Base-by-base conservation (phyloP, 2,329 filamentous ascomycete genomes). In the Aspergillus ruber region DNA sequence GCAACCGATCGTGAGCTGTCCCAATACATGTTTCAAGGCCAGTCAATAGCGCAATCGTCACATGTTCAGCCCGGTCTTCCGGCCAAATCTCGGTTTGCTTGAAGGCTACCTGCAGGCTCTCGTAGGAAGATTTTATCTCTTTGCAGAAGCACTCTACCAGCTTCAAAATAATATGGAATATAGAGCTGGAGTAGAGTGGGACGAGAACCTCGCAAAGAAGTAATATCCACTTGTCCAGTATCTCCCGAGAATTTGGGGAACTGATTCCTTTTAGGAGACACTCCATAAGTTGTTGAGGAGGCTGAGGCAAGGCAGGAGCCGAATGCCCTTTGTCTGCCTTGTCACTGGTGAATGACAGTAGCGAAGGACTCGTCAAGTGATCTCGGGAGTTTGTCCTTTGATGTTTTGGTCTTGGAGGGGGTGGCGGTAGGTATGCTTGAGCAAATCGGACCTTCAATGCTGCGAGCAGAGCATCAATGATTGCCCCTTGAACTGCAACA, bases 21-120 rank as follows among this genome's bases (percentile, higher is more conserved):
- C 90, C 90, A 49, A 98, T 75, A 20, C 95, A 84, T 59, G 94
- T 89, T 67, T 98, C 93, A 1, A 98, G 77, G 0, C 89, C 93
- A 54, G 94, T 91, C n/a, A 98, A 75, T 1, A 98, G 75, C n/a
- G 86, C 84, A 42, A 94, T 88, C 1, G 66, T 71, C 15, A 65
- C 63, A 51, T 70, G 67, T 88, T 89, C 5, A 80, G 88, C 43
- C 72, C 77, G 57, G 67, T 71, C 59, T 51, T 67, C 60, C 4
- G 65, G 54, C 65, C 46, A 73, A 58, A 48, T 63, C 43, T 52
- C 64, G 43, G 45, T 69, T 60, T 55, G 72, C 57, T 66, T 72
- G 70, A 71, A 71, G 15, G 62, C 60, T 27, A 59, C 55, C 56
- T 85, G 82, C 5, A 97, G 74, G 41, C 82, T 80, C 18, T 79